Percentiles rank a stretch among this genome's conserved stretches.
Conservation (phyloP, 2,329 filamentous ascomycete genomes). For the Claviceps sp. region DNA sequence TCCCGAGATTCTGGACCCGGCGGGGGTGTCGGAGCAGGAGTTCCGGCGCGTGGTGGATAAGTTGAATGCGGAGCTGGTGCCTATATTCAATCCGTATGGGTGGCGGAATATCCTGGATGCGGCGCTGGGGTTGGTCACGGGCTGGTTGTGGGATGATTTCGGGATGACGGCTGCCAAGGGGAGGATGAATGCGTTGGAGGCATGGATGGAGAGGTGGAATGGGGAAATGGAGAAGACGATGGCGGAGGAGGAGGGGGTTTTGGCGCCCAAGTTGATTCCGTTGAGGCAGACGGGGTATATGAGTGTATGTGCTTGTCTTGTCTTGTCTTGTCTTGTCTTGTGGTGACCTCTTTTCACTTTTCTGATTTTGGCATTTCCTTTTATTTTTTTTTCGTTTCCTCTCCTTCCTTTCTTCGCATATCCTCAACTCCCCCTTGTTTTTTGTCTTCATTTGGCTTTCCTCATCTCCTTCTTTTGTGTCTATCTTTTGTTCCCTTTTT, state of each 20-base stretch:
- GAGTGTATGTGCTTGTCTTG: constrained; percentile 40
- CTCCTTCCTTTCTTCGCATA: not conserved
- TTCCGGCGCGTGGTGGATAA: constrained; percentile 73
- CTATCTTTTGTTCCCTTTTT: not conserved
- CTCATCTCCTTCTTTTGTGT: constrained; percentile 6
- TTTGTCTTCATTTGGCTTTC: not conserved
- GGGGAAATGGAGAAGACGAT: constrained; percentile 46
- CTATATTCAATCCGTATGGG: constrained; percentile 69
- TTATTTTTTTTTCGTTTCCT: not conserved
- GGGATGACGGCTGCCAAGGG: constrained; percentile 66
- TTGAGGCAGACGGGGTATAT: constrained; percentile 78
- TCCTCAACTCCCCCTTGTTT: not conserved
- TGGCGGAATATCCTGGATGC: constrained; percentile 68
- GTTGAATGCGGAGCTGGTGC: constrained; percentile 63
- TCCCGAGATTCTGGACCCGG: constrained; percentile 84
- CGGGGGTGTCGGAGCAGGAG: constrained; percentile 67
- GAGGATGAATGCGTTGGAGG: constrained; percentile 56
- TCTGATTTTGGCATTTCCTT: not conserved
- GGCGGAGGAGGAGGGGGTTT: constrained; percentile 34
- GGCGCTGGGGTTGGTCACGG: constrained; percentile 66
- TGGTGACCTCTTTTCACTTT: not conserved
- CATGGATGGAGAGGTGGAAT: constrained; percentile 84
- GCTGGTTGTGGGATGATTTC: constrained; percentile 90
- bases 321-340: no score
- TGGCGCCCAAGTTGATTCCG: constrained; percentile 59